A percentile compares a stretch with the other conserved stretches of the same genome.
These are phyloP conservation scores for Russula earlei DNA, from an alignment of 768 basidiomycete species.

Conservation along the genomic window DNA sequence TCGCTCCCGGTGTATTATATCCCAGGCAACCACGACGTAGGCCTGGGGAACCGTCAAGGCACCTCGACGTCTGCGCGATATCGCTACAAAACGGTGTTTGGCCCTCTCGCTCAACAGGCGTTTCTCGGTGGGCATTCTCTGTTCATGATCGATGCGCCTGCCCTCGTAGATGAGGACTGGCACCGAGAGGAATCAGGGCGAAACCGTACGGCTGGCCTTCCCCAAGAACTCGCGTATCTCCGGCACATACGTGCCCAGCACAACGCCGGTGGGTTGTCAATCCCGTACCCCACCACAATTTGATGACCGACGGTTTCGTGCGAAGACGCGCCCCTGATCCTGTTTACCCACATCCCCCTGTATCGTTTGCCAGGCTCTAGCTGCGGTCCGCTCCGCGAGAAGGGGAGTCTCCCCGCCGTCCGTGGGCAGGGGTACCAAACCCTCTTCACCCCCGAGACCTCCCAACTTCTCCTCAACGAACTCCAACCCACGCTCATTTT, in stretches of 20 bases:
- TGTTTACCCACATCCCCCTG: conserved; percentile 83
- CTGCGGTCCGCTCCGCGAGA: conserved; percentile 76
- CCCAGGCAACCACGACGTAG: conserved; percentile 89
- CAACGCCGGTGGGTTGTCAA: not conserved
- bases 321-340: conserved; percentile 7
- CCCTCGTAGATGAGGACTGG: conserved; percentile 65
- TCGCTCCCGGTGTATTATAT: conserved; percentile 55
- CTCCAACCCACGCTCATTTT: conserved; percentile 63
- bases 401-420: conserved; percentile 61
- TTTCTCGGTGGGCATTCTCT: conserved; percentile 64
- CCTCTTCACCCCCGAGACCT: conserved; percentile 56
- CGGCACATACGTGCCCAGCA: not conserved
- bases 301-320: not conserved
- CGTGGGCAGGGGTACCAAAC: conserved; percentile 81
- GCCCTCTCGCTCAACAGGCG: conserved; percentile 54
- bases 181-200: conserved; percentile 35
- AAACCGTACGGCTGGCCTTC: conserved; percentile 38
- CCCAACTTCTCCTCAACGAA: conserved; percentile 53
- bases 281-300: conserved; percentile 21
- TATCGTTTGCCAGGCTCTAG: conserved; percentile 52
- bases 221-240: conserved; percentile 9
- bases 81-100: conserved; percentile 72
- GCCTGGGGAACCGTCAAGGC: conserved; percentile 28
- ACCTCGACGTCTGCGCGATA: conserved; percentile 23
- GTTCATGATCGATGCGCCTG: conserved; percentile 63